Conservation (phyloP, 2,329 filamentous ascomycete genomes). For the Pseudogymnoascus sp. region DNA sequence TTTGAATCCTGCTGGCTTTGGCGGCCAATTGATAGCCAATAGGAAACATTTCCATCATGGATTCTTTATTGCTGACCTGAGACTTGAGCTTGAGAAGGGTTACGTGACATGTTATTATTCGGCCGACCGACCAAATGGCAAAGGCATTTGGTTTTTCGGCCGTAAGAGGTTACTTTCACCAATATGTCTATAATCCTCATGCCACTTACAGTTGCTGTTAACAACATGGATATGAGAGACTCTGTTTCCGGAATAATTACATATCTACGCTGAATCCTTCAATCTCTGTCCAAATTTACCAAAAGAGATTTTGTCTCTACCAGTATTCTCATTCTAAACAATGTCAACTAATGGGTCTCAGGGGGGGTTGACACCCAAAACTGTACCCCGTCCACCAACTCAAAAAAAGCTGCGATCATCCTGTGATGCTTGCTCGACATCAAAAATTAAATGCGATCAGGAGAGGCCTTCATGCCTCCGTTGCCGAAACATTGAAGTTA, state of each 20-base stretch:
- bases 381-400: not conserved
- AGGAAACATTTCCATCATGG: not conserved
- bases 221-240: not conserved
- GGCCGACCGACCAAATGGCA: not conserved
- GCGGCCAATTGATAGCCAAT: not conserved
- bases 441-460: not conserved
- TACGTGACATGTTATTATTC: not conserved
- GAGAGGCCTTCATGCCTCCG: not conserved
- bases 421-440: not conserved
- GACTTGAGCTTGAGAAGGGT: not conserved
- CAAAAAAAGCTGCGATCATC: constrained; percentile 1
- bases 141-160: not conserved
- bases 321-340: not conserved
- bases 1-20: not conserved
- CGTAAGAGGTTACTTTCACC: not conserved
- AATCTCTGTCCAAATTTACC: not conserved
- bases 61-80: not conserved
- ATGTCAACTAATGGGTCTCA: not conserved
- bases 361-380: not conserved
- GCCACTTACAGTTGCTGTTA: not conserved
- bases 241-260: not conserved
- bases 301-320: not conserved
- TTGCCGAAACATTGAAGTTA: not conserved
- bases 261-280: not conserved
- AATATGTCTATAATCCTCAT: not conserved